Evolutionary conservation across 2,329 filamentous ascomycete species (phyloP).

Genomic region (Arthrobotrys conoides): DNA sequence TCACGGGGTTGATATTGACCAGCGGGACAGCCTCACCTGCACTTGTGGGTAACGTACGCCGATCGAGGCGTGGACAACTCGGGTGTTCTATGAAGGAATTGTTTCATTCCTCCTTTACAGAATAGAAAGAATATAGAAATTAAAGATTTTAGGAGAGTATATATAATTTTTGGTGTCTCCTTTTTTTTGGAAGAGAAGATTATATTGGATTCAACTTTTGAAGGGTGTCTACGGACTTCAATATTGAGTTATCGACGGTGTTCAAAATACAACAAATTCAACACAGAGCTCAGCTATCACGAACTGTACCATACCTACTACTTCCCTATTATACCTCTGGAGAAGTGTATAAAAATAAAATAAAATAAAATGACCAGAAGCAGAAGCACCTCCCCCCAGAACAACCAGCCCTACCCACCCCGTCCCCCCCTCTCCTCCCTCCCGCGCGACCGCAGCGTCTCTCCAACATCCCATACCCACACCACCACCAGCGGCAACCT

Average conservation of each 20-base stretch:
- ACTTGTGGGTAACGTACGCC: background rate
- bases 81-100: conserved; percentile 16
- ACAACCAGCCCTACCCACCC: background rate
- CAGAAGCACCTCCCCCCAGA: conserved; percentile 26
- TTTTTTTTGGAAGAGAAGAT: background rate
- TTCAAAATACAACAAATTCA: conserved; percentile 39
- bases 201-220: too few species aligned
- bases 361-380: conserved; percentile 42
- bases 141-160: background rate
- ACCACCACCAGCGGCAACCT: background rate
- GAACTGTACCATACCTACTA: background rate
- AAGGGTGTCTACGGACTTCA: background rate
- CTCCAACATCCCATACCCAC: conserved; percentile 40
- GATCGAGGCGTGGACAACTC: background rate
- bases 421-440: conserved; percentile 8
- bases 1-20: background rate
- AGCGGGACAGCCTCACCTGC: conserved; percentile 6
- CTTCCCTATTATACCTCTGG: too few species aligned
- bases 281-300: background rate
- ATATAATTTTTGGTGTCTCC: background rate
- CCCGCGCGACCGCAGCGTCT: conserved; percentile 48
- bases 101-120: background rate
- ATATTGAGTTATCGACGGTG: background rate
- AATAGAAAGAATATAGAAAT: background rate
- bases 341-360: background rate